Evolutionary conservation across 31 red algal species (phyloP), one percentile per base, ranked within the genome.

Genomic region (Bonnemaisonia californica): DNA sequence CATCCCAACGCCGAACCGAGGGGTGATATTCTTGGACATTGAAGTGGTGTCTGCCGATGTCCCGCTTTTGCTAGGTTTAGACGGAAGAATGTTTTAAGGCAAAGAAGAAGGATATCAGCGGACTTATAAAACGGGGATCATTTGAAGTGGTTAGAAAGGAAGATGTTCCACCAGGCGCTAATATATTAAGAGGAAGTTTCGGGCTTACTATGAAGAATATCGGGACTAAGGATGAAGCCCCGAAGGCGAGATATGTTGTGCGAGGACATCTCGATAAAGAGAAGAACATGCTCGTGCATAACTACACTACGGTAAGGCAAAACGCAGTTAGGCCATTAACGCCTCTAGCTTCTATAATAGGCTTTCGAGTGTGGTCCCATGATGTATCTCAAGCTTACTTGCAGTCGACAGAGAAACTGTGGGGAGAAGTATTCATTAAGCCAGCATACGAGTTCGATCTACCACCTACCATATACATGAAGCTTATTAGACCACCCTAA

Each of bases 361-460:
- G 61, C 26, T 81, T 81, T 34, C n/a, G 57, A 1, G 60, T 81
- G 23, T 81, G 77, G 62, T 33, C 39, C 23, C 38, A 72, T 22
- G 80, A 72, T 59, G 0, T 73, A n/a, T 38, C 24, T 16, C 66
- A 71, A 36, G 65, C 80, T 35, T 83, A 70, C 67, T 67, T 72
- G 27, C 80, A 83, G 37, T 69, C 54, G 27, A n/a, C 1, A 3
- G 26, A 54, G 0, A 56, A 57, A 36, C 63, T 70, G 0, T 27
- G 23, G 67, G 22, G 41, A 39, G 48, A 73, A 18, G 54, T 73
- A 45, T 55, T 56, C 23, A 11, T 72, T 13, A 24, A 39, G 4
- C 34, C 63, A 1, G n/a, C 66, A 19, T 63, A 75, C 12, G 56
- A 86, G 29, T 64, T 86, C 60, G 27, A 38, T 13, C 70, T 76